Percentiles rank a stretch among this genome's conserved stretches.
phyloP scores from a whole-genome alignment of 2,329 filamentous ascomycete species.

The Venturia carpophila region DNA sequence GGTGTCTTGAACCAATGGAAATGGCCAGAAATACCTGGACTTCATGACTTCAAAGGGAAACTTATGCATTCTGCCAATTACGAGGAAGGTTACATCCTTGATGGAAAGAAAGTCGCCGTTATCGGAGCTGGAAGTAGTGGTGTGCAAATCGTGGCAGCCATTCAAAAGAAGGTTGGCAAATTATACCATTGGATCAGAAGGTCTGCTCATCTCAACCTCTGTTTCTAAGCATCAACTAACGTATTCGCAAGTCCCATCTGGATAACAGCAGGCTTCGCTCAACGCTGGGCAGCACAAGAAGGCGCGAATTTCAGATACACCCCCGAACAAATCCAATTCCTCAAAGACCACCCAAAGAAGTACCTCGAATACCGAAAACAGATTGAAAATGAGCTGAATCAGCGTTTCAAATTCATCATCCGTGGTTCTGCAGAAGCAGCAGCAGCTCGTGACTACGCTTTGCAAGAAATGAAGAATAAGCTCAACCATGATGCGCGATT shows the following conservation, averaged over 20 bases:
- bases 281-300: conserved; percentile 39
- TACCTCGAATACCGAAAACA: conserved; percentile 42
- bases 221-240: neutral
- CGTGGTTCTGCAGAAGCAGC: conserved; percentile 41
- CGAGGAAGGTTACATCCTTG: conserved; percentile 34
- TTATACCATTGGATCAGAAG: conserved; percentile 38
- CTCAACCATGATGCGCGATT: conserved; percentile 34
- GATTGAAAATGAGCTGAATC: conserved; percentile 44
- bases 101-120: conserved; percentile 36
- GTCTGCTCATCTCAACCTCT: neutral
- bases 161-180: conserved; percentile 32
- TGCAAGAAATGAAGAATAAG: conserved; percentile 35
- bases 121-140: conserved; percentile 36
- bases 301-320: conserved; percentile 43
- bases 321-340: conserved; percentile 33
- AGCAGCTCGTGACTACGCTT: conserved; percentile 34
- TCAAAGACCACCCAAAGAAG: conserved; percentile 35
- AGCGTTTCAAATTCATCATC: conserved; percentile 47
- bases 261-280: conserved; percentile 43
- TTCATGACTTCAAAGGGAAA: conserved; percentile 37
- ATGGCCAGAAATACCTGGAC: conserved; percentile 37
- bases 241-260: conserved; percentile 31
- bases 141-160: conserved; percentile 38
- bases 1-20: conserved; percentile 40
- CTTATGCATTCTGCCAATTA: conserved; percentile 38